These are phyloP conservation scores for Amaranthus cruentus DNA, from an alignment of 148 eudicot genomes.

Conservation along the genomic window DNA sequence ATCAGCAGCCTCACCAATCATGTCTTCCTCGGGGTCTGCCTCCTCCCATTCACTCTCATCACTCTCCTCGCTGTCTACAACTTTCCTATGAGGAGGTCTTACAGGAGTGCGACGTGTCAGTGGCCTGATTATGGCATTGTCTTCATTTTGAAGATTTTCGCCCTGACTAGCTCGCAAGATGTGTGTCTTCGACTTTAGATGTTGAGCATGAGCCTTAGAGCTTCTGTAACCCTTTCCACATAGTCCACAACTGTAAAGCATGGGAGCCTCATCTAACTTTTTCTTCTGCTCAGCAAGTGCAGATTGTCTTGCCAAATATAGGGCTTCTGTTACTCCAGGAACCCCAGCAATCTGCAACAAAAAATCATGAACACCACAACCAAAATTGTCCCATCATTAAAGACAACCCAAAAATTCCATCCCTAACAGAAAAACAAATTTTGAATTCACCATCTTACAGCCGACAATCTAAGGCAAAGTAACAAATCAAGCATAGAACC, in stretches of 20 bases:
- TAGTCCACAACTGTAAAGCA: conserved; percentile 83
- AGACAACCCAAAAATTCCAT: not conserved
- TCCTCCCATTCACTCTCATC: conserved; percentile 95
- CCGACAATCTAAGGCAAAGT: not conserved
- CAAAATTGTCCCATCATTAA: not conserved
- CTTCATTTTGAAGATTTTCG: conserved; percentile 34
- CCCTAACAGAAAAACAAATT: not conserved
- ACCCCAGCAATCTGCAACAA: conserved; percentile 81
- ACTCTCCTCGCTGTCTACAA: conserved; percentile 52
- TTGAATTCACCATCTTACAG: not conserved
- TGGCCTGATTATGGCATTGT: conserved; percentile 69
- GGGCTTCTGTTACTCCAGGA: conserved; percentile 94
- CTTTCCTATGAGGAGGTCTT: conserved; percentile 38
- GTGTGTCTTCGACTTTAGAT: conserved; percentile 75
- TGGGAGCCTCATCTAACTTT: conserved; percentile 61
- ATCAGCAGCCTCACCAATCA: conserved; percentile 54
- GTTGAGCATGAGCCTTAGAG: conserved; percentile 93
- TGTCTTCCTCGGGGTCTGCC: conserved; percentile 63
- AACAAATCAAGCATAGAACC: not conserved
- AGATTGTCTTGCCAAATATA: conserved; percentile 74
- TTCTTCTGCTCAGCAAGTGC: conserved; percentile 74
- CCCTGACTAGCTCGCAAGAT: conserved; percentile 60
- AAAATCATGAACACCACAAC: not conserved
- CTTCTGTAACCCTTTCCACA: conserved; percentile 92
- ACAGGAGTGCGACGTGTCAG: conserved; percentile 45